phyloP scores from a whole-genome alignment of 1,284 basidiomycete genomes.

The Ceratobasidium sp. region DNA sequence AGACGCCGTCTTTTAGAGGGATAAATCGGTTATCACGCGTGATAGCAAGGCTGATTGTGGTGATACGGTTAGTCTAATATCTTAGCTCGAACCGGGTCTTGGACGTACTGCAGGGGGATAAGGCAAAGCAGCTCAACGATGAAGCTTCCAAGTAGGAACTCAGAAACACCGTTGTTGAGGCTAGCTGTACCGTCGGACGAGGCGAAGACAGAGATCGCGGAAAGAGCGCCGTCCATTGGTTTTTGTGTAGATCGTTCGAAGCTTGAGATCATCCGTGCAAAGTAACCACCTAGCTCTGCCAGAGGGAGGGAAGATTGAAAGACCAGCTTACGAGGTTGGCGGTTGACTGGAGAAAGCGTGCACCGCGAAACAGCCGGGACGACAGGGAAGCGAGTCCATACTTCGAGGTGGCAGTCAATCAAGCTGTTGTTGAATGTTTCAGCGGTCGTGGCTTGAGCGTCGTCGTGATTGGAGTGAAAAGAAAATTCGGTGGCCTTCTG shows the following conservation, averaged over 20 bases:
- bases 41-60: slow-evolving; percentile 68
- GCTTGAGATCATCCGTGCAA: slow-evolving; percentile 62
- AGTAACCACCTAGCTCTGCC: slow-evolving; percentile 61
- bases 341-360: slow-evolving; percentile 60
- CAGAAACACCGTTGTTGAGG: not conserved
- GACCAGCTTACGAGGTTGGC: slow-evolving; percentile 57
- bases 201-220: slow-evolving; percentile 55
- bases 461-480: slow-evolving; percentile 57
- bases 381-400: slow-evolving; percentile 75
- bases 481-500: slow-evolving; percentile 69
- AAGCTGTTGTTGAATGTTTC: slow-evolving; percentile 64
- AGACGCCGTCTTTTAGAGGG: slow-evolving; percentile 73
- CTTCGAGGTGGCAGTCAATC: slow-evolving; percentile 70
- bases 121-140: slow-evolving; percentile 47
- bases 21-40: slow-evolving; percentile 73
- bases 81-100: no score
- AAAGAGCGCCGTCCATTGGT: slow-evolving; percentile 65
- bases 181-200: not conserved
- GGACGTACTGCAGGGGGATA: slow-evolving; percentile 46
- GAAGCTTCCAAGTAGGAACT: slow-evolving; percentile 46
- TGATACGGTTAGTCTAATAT: not conserved
- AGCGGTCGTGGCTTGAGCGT: not conserved
- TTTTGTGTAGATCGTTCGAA: slow-evolving; percentile 69
- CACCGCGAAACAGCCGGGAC: slow-evolving; percentile 63
- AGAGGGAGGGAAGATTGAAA: slow-evolving; percentile 64